Evolutionary conservation across 2,329 filamentous ascomycete species (phyloP), one percentile per base, ranked within the genome.

Genomic region (Hymenoscyphus fructigenus): DNA sequence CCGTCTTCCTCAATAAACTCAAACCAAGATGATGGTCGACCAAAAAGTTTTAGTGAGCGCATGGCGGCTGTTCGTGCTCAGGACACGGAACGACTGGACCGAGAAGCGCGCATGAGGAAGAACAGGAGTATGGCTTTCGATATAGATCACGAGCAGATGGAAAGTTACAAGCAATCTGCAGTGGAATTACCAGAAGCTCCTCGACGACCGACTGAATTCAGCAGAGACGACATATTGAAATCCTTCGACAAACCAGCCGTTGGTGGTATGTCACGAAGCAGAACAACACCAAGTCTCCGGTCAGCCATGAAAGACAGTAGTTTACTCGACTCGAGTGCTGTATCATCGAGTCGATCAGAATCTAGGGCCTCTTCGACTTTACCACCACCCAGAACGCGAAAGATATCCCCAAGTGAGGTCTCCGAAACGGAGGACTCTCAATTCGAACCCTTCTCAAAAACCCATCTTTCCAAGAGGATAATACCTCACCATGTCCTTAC

Each of bases 361-460:
- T 67, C 66, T 23, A 59, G 60, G 38, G 32, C 65, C 23, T 70
- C 67, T 23, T 32, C 32, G 26, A 60, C 66, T 34, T 34, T 60
- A 9, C 61, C 62, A 9, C 32, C 62, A 15, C 55, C 60, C 62
- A 68, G 61, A 34, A 60, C 64, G 14, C 66, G 62, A 61, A 71
- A 72, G 62, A 66, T 67, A 15, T 63, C 70, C 36, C 70, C 79
- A 56, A 74, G 74, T 50, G 77, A 79, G 34, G 75, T 78, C 4
- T 72, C 77, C 3, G 77, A 80, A 34, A 78, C 81, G 1, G 85
- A 87, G 65, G 77, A 84, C 1, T 84, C 89, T 1, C 85, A 86
- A 57, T 96, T 95, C 72, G 95, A 99, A 72, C 85, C 91, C 2
- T 97, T 93, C 76, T 97, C 95, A 5, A 87, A 88, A 34, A 82